phyloP scores from a whole-genome alignment of 208 protist genomes.

The Crithidia sp. region DNA sequence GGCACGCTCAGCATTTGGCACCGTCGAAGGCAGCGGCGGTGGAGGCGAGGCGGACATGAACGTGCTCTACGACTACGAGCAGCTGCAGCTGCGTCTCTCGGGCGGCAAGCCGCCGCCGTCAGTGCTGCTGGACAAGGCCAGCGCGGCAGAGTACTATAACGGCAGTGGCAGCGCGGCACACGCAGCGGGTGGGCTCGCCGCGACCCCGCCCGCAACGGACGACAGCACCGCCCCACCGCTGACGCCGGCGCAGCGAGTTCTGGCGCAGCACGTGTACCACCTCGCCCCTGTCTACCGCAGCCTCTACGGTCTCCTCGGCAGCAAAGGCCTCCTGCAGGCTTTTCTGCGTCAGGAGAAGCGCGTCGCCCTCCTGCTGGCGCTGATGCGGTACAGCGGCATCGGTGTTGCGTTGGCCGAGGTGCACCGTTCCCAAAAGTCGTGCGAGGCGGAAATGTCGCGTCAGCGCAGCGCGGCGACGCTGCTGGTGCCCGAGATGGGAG shows the following conservation, averaged over 20 bases:
- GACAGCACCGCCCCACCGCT: constrained; percentile 11
- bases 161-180: neutral
- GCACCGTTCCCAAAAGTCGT: constrained; percentile 56
- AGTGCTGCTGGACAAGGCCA: constrained; percentile 25
- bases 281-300: constrained; percentile 76
- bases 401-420: constrained; percentile 68
- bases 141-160: constrained; percentile 1
- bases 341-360: constrained; percentile 90
- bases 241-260: constrained; percentile 37
- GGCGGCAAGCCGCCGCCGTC: constrained; percentile 29
- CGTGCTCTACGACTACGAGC: constrained; percentile 34
- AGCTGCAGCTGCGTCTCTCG: constrained; percentile 33
- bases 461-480: constrained; percentile 35
- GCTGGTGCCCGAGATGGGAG: constrained; percentile 51
- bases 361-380: constrained; percentile 68
- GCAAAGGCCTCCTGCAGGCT: constrained; percentile 76
- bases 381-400: constrained; percentile 81
- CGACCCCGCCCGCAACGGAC: constrained; percentile 2
- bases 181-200: neutral
- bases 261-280: constrained; percentile 77
- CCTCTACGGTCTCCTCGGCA: constrained; percentile 81
- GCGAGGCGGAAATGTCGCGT: constrained; percentile 54
- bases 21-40: neutral
- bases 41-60: constrained; percentile 22
- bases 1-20: neutral